Percentiles rank a stretch among this genome's conserved stretches.
These are phyloP conservation scores for Saturnispora kantuleensis DNA, from an alignment of 805 yeast genomes.

Conservation along the genomic window DNA sequence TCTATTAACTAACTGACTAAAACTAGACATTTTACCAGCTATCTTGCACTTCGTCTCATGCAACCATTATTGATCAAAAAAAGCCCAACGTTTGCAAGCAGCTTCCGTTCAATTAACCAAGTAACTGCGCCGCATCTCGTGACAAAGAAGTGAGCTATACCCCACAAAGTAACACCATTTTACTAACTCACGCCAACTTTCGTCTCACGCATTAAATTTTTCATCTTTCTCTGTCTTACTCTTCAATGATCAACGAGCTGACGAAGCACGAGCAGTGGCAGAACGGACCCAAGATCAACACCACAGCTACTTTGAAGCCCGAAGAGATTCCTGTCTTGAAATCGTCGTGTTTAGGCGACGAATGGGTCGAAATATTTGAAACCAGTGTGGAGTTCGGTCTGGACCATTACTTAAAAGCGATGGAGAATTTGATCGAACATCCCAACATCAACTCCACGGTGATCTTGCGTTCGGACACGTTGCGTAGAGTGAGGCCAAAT, in stretches of 20 bases:
- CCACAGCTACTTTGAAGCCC: slow-evolving; percentile 15
- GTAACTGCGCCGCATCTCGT: slow-evolving; percentile 22
- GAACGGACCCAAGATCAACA: slow-evolving; percentile 11
- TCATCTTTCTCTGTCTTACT: not conserved
- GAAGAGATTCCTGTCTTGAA: slow-evolving; percentile 28
- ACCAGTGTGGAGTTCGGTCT: slow-evolving; percentile 37
- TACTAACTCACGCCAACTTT: too few relatives aligned
- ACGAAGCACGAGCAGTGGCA: slow-evolving; percentile 14
- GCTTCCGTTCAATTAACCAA: too few relatives aligned
- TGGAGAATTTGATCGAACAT: slow-evolving; percentile 67
- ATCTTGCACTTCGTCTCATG: too few relatives aligned
- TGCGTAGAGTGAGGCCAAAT: slow-evolving; percentile 38
- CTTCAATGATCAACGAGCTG: slow-evolving; percentile 5
- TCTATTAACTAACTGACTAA: too few relatives aligned
- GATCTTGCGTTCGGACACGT: slow-evolving; percentile 77
- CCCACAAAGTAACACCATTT: too few relatives aligned
- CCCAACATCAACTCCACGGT: slow-evolving; percentile 92
- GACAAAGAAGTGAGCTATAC: too few relatives aligned
- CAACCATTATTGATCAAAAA: too few relatives aligned
- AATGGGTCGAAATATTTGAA: slow-evolving; percentile 55
- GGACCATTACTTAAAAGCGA: slow-evolving; percentile 61
- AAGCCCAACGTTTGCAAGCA: too few relatives aligned
- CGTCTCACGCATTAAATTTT: not conserved
- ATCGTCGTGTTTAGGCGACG: slow-evolving; percentile 41
- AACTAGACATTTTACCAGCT: too few relatives aligned